These are phyloP conservation scores for Pseudogymnoascus verrucosus DNA, from an alignment of 2,329 filamentous ascomycete genomes.

Conservation along the genomic window DNA sequence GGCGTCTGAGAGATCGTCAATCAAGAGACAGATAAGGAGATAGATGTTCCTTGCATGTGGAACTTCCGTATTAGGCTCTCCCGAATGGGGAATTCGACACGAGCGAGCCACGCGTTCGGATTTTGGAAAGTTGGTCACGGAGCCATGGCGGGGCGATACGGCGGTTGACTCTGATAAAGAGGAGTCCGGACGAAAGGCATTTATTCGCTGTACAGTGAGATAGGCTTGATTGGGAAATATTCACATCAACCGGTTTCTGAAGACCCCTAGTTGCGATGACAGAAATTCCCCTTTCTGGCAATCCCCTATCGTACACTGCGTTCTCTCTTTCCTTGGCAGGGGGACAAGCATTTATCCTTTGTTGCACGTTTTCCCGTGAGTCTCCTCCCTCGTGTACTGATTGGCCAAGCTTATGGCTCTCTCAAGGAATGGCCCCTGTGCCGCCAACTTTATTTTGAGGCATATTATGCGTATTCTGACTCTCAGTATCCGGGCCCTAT, in stretches of 20 bases:
- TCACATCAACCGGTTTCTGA: background rate
- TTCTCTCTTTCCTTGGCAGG: background rate
- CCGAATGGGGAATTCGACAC: background rate
- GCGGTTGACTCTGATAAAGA: background rate
- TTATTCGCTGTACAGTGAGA: background rate
- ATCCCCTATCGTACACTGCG: background rate
- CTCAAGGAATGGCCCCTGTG: background rate
- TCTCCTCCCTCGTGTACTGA: background rate
- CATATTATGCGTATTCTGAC: background rate
- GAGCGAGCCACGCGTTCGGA: background rate
- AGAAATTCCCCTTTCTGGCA: background rate
- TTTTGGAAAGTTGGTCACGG: background rate
- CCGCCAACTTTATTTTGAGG: background rate
- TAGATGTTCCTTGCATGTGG: background rate
- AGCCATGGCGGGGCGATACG: background rate
- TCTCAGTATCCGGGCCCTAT: background rate
- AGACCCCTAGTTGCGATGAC: background rate
- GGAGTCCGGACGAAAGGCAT: background rate
- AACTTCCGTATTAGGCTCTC: background rate
- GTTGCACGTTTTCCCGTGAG: background rate
- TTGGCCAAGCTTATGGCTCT: background rate
- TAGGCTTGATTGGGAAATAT: background rate
- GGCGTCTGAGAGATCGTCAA: background rate
- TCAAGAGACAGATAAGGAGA: conserved; percentile 1
- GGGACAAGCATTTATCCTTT: background rate